A percentile compares a stretch with the other conserved stretches of the same genome.
Evolutionary conservation across 495 filamentous ascomycete species (phyloP).

Genomic region (Cryomyces antarcticus): DNA sequence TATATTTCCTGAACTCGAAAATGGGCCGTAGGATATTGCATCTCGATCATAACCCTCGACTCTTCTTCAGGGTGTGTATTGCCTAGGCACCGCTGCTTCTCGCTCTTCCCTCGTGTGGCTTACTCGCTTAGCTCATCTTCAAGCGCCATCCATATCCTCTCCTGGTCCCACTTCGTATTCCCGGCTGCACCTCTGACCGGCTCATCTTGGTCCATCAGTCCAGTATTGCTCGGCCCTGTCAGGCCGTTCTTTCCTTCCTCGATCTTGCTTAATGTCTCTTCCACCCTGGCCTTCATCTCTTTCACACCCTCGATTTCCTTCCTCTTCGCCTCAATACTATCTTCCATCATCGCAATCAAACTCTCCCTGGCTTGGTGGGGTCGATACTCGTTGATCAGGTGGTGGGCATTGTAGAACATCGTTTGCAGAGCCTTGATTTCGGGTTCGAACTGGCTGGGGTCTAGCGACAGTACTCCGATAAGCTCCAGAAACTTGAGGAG

Average conservation of each 20-base stretch:
- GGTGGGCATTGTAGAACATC: slow-evolving; percentile 72
- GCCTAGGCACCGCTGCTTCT: too few species aligned
- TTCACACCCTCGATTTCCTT: slow-evolving; percentile 63
- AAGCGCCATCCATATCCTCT: too few species aligned
- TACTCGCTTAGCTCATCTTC: too few species aligned
- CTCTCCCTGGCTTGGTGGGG: slow-evolving; percentile 90
- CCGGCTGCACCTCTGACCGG: too few species aligned
- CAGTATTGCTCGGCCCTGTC: too few species aligned
- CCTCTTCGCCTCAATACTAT: slow-evolving; percentile 50
- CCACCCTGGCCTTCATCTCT: slow-evolving; percentile 30
- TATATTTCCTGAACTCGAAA: too few species aligned
- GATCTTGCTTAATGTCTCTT: background rate
- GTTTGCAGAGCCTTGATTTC: slow-evolving; percentile 60
- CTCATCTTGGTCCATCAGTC: too few species aligned
- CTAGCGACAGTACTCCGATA: slow-evolving; percentile 41
- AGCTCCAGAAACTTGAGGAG: slow-evolving; percentile 75
- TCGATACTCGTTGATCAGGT: slow-evolving; percentile 80
- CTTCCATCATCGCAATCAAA: slow-evolving; percentile 80
- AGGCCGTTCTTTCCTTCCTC: background rate
- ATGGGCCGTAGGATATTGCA: too few species aligned
- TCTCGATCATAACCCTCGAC: too few species aligned
- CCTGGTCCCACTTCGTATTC: too few species aligned
- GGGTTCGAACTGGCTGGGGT: slow-evolving; percentile 36
- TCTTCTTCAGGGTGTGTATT: too few species aligned
- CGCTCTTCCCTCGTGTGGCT: too few species aligned